These are phyloP conservation scores for Gnaphalium uliginosum DNA, from an alignment of 129 eudicot species.

Conservation along the genomic window DNA sequence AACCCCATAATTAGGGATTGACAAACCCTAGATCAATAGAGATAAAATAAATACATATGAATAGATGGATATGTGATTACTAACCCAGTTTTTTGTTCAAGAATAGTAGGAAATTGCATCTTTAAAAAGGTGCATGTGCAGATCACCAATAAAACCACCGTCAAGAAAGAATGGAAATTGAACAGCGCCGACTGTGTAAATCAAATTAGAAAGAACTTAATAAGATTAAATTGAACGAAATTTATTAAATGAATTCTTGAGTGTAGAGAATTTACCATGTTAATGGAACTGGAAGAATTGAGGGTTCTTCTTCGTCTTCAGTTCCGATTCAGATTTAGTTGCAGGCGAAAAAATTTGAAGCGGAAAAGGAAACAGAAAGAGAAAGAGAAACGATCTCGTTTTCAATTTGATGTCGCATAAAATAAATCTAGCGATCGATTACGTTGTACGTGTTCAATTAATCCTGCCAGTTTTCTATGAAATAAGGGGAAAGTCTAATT, in stretches of 20 bases:
- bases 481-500: no score
- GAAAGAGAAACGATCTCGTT: no score
- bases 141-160: conserved; percentile 81
- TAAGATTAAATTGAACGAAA: background rate
- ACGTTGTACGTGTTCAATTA: no score
- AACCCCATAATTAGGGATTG: background rate
- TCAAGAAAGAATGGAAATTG: conserved; percentile 92
- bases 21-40: background rate
- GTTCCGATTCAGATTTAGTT: no score
- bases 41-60: background rate
- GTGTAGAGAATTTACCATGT: conserved; percentile 34
- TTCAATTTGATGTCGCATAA: no score
- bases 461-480: no score
- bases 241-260: background rate
- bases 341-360: no score
- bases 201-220: background rate
- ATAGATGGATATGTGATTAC: background rate
- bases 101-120: conserved; percentile 95
- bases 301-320: no score
- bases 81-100: conserved; percentile 92
- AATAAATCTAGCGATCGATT: no score
- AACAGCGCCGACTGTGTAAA: conserved; percentile 75
- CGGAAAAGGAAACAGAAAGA: no score
- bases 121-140: conserved; percentile 92
- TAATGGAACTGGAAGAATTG: background rate